Base-by-base conservation (phyloP, 2,329 filamentous ascomycete species). In the Exophiala oligosperma region DNA sequence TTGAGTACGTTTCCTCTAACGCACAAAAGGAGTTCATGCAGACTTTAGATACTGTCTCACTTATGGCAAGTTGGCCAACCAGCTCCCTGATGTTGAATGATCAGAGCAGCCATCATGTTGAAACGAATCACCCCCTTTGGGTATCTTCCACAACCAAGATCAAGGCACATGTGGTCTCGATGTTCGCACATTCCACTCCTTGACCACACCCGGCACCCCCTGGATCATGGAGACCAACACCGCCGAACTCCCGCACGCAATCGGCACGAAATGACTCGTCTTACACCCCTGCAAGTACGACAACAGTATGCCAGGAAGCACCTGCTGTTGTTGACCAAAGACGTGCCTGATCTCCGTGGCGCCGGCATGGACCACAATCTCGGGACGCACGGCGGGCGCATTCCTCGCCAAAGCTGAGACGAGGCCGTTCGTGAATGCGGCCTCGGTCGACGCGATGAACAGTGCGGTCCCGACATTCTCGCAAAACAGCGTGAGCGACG, bases 341-440 rank as follows among this genome's bases (percentile, higher is more conserved):
- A 61, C 41, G 3, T 52, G 47, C 11, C 68, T 61, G n/a, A 73
- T 48, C 35, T 68, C 59, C 1, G 69, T 71, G 2, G 67, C 70
- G 8, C 70, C 71, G 2, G 66, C 61, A 12, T 60, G 60, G 24
- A 69, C 52, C 5, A 71, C 65, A 7, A 55, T 29, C 3, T 47
- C 35, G 0, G 67, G 63, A 38, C 66, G 49, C n/a, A 73, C 49
- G 11, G 52, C 49, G 8, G 54, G 54, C 2, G 38, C 54, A 28
- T 56, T 26, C 17, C 51, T 38, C 7, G 32, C 48, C 26, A 56
- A 38, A 11, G 44, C 40, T 5, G 2, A 69, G 66, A 69, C 23
- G 4, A 71, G 44, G 8, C 55, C 54, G 52, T 72, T 72, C 23
- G 60, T 64, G 56, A 73, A 72, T n/a, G 63, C 69, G 2, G 68